These are phyloP conservation scores for Backusella circina DNA, from an alignment of 192 early-diverging fungal species.

Conservation along the genomic window DNA sequence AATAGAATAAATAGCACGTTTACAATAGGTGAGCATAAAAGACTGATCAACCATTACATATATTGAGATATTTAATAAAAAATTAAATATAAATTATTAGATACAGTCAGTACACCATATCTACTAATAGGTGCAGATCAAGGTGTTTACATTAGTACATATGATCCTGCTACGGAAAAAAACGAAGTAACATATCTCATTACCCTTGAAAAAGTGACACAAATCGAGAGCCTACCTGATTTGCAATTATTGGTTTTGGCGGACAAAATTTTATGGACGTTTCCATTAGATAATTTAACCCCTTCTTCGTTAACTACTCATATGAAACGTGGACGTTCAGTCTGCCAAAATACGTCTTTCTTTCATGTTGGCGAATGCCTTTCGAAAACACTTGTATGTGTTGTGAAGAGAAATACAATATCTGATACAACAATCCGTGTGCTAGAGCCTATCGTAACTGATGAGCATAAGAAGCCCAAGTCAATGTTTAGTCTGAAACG, in stretches of 20 bases:
- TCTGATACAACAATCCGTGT: conserved; percentile 28
- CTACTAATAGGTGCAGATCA: conserved; percentile 80
- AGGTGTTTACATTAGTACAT: conserved; percentile 64
- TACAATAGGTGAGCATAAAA: not conserved
- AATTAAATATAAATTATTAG: conserved; percentile 13
- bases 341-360: conserved; percentile 25
- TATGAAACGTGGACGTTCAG: conserved; percentile 24
- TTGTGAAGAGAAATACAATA: conserved; percentile 26
- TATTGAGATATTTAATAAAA: not conserved
- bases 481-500: conserved; percentile 23
- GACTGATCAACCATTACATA: not conserved
- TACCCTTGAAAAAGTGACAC: conserved; percentile 71
- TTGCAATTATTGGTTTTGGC: conserved; percentile 79
- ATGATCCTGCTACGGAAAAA: not conserved
- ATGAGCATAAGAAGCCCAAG: conserved; percentile 24
- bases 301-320: conserved; percentile 36
- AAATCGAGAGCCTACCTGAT: conserved; percentile 83
- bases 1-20: conserved; percentile 54
- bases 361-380: conserved; percentile 35
- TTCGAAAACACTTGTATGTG: conserved; percentile 21
- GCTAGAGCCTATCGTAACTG: conserved; percentile 15
- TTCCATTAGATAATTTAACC: conserved; percentile 43
- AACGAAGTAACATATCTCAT: conserved; percentile 46
- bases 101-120: conserved; percentile 17
- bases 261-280: conserved; percentile 61